phyloP scores from a whole-genome alignment of 2,329 filamentous ascomycete genomes.

The Paracoccidioides lutzii region DNA sequence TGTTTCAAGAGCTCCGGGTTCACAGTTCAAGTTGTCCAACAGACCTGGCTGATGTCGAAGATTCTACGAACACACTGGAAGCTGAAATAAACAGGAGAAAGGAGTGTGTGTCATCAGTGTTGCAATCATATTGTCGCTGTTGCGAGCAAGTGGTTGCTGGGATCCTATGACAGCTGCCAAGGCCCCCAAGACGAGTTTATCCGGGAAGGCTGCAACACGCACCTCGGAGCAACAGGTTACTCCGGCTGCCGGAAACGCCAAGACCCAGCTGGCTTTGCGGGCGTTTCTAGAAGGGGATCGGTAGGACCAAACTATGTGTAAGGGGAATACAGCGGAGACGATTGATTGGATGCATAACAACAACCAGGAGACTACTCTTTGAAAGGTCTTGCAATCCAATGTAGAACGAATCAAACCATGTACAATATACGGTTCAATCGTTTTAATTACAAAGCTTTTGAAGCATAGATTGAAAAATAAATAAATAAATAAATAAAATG shows the following conservation, averaged over 20 bases:
- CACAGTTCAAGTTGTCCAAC: slow-evolving; percentile 2
- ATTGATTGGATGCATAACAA: no score
- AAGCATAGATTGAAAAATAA: background rate
- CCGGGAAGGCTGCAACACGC: background rate
- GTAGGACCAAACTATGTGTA: no score
- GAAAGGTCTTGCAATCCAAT: no score
- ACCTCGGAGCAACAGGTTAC: background rate
- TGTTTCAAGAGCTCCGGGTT: slow-evolving; percentile 6
- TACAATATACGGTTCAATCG: no score
- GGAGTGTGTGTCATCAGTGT: background rate
- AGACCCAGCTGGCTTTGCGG: no score
- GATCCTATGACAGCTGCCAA: no score
- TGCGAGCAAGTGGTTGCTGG: no score
- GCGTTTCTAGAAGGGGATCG: no score
- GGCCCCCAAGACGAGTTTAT: background rate
- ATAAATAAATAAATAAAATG: background rate
- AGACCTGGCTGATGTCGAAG: background rate
- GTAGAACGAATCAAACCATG: no score
- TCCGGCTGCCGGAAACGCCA: background rate
- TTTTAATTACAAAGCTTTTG: no score
- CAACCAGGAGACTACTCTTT: no score
- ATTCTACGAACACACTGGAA: background rate
- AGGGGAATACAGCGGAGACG: no score
- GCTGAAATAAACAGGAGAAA: background rate
- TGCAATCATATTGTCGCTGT: background rate